phyloP scores from a whole-genome alignment of 257 asterid species.

The Gardenia jasminoides region DNA sequence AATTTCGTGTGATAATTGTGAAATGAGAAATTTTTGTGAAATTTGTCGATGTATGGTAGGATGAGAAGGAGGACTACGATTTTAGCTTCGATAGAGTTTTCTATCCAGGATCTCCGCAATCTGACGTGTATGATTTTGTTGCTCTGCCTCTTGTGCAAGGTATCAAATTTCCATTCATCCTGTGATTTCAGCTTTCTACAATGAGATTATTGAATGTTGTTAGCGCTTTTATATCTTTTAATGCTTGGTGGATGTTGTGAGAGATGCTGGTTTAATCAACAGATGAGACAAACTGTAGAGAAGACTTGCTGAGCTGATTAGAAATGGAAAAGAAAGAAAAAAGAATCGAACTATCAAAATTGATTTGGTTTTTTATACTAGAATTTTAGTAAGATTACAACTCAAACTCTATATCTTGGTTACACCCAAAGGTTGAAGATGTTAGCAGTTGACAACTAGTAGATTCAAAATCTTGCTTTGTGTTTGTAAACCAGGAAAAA shows the following conservation, averaged over 20 bases:
- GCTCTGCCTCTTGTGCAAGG: conserved; percentile 71
- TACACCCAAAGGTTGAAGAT: no score
- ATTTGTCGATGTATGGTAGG: conserved; percentile 37
- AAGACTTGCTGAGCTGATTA: neutral
- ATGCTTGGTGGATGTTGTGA: neutral
- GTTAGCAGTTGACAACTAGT: neutral
- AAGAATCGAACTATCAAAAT: neutral
- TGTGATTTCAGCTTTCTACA: neutral
- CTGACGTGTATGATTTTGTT: conserved; percentile 58
- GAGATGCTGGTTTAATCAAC: no score
- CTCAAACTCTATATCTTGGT: neutral
- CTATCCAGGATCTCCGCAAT: conserved; percentile 75
- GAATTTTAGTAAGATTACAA: neutral
- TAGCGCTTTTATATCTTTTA: neutral
- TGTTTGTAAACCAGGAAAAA: neutral
- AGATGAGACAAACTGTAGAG: no score
- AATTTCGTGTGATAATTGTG: neutral
- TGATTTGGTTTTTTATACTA: neutral
- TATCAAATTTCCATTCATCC: conserved; percentile 14
- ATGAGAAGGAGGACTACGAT: conserved; percentile 67
- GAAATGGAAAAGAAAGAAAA: neutral
- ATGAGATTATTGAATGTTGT: neutral
- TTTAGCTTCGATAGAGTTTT: conserved; percentile 73
- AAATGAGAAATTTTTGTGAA: conserved; percentile 2
- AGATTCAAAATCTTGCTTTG: neutral